These are phyloP conservation scores for Trichoderma parareesei DNA, from an alignment of 495 filamentous ascomycete species.

Conservation along the genomic window DNA sequence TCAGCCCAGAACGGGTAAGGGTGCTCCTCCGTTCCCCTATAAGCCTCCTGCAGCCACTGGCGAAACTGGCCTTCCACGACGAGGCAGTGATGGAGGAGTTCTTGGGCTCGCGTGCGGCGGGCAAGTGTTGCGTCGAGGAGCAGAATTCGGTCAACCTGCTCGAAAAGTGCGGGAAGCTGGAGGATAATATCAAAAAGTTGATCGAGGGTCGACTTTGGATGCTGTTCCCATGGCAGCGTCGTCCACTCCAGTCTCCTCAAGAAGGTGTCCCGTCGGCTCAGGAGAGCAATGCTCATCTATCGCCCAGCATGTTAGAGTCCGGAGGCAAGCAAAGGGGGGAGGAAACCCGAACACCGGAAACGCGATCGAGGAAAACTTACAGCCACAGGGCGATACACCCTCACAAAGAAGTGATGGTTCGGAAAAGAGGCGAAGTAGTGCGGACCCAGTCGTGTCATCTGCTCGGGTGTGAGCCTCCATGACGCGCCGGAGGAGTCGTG, in stretches of 20 bases:
- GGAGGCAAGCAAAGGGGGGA: neutral
- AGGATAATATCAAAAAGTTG: conserved; percentile 34
- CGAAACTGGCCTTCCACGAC: conserved; percentile 32
- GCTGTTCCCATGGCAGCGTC: conserved; percentile 33
- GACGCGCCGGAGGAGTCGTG: conserved; percentile 12
- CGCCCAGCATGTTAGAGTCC: conserved; percentile 13
- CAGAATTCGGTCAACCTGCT: conserved; percentile 27
- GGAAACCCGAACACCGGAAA: neutral
- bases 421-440: conserved; percentile 33
- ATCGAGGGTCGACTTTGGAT: conserved; percentile 36
- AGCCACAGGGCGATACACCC: conserved; percentile 36
- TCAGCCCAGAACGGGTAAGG: conserved; percentile 16
- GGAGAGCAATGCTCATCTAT: conserved; percentile 35
- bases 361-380: conserved; percentile 19
- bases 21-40: conserved; percentile 14
- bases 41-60: conserved; percentile 29
- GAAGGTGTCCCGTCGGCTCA: conserved; percentile 36
- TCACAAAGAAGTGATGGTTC: conserved; percentile 41
- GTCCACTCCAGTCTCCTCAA: conserved; percentile 36
- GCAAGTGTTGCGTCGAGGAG: conserved; percentile 20
- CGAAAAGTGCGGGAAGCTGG: conserved; percentile 29
- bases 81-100: conserved; percentile 32
- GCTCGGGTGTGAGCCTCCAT: conserved; percentile 22
- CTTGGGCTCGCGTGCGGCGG: conserved; percentile 31
- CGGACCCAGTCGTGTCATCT: conserved; percentile 27